Evolutionary conservation across 805 yeast genomes (phyloP), one percentile per base, ranked within the genome.

Genomic region (Wickerhamiella parazyma): DNA sequence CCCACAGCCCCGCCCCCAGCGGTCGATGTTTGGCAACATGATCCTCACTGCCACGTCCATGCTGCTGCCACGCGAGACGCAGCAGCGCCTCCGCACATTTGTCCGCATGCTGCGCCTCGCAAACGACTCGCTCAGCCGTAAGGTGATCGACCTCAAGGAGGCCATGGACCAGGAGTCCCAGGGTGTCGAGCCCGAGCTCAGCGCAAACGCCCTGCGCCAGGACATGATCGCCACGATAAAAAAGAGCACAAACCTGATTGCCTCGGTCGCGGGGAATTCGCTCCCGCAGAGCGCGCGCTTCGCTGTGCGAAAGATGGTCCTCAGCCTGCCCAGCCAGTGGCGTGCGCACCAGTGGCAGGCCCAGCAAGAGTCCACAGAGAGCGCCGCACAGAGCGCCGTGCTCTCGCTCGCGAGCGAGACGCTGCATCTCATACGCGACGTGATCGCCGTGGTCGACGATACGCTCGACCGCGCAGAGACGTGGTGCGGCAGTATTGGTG

Each of bases 211-310:
- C 36, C 70, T 87, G 28, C 80, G 83, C 49, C 73, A 77, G 51
- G 98, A 89, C 51, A 84, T 89, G 28, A 78, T 87, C 7, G 73
- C 81, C 0, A 91, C 96, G 0, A 87, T 91, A 20, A 83, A 84
- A 58, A 89, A 85, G 57, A 85, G 86, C 38, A 86, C 87, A 28
- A 75, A 77, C 33, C 75, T 89, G 31, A 81, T 91, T 9, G 83
- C 96, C 3, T 82, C 81, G 49, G 83, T 84, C 52, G 82, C 86
- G 1, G 85, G 87, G 0, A 74, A 69, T 47, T 74, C 85, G 2
- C 60, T 80, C 26, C 84, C 86, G 6, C 85, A 79, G 50, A 81
- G 83, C 3, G 85, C 86, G 6, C 73, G 94, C 50, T 67, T 80
- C 1, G 78, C 80, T 41, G 93, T 91, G 11, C 70, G 96, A 29